Base-by-base conservation (phyloP, 1,139 yeast species). In the Yamadazyma jaroonii region DNA sequence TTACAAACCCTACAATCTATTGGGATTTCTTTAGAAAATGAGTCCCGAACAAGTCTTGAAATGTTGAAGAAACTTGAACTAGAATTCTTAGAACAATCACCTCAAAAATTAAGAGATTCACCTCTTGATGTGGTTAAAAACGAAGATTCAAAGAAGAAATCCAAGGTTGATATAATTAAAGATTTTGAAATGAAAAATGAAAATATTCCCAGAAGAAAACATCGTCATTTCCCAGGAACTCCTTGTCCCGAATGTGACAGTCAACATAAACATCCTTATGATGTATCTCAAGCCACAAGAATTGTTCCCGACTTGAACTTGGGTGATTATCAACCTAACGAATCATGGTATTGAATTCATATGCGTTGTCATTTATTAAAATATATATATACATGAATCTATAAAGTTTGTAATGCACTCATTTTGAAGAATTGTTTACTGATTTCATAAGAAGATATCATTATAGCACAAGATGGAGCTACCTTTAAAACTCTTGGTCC, bases 401-500 rank as follows among this genome's bases (percentile, higher is more conserved):
- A 17, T 17, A 17, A 17, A 17, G 20, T 17, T 17, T 17, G 20
- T 17, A 17, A 17, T 6, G 20, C 6, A 17, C 6, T 17, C 20
- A 17, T 17, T 15, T 29, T 61, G 53, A 84, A 77, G 29, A 84
- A 64, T 51, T 76, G 77, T 60, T 94, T 94, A 24, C 95, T 87
- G 36, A 90, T 69, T 58, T 92, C 98, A 59, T 92, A 92, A 31
- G 95, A 84, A 2, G 97, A 87, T 36, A 92, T 90, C 99, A 92
- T 94, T 27, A 92, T 92, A 2, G 98, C 98, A 73, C 98, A 92
- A 9, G 97, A 84, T 3, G 98, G 98, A 0, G 97, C 96, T 29
- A 92, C 85, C 55, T 92, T 92, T 58, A 90, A 65, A 8, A 92
- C 77, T 47, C 99, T 72, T 0, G 97, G 97, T 2, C 79, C 71